phyloP scores from a whole-genome alignment of 805 yeast species.

The Schwanniomyces polymorphus region DNA sequence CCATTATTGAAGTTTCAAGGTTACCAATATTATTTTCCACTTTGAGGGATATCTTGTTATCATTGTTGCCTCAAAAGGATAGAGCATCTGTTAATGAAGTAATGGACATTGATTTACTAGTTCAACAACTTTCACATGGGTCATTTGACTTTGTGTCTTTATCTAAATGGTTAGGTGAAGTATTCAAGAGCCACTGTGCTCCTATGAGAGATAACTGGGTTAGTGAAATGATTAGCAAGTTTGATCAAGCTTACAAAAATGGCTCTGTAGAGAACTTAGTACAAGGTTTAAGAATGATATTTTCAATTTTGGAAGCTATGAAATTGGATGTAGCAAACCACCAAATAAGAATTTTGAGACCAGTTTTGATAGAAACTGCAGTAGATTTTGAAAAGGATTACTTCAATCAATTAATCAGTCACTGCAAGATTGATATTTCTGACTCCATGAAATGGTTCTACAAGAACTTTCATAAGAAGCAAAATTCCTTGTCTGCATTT shows the following conservation, averaged over 20 bases:
- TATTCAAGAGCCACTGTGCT: conserved; percentile 88
- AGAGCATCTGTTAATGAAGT: conserved; percentile 64
- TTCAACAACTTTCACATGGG: conserved; percentile 72
- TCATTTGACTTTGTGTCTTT: conserved; percentile 72
- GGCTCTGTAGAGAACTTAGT: conserved; percentile 54
- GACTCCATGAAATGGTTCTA: conserved; percentile 70
- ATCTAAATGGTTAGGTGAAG: conserved; percentile 70
- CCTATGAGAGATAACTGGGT: conserved; percentile 95
- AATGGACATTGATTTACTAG: conserved; percentile 70
- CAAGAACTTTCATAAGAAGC: conserved; percentile 27
- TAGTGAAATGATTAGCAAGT: conserved; percentile 68
- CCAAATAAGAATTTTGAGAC: conserved; percentile 82
- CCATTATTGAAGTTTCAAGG: conserved; percentile 34
- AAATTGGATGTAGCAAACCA: conserved; percentile 94
- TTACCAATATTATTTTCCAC: conserved; percentile 75
- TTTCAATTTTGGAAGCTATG: conserved; percentile 89
- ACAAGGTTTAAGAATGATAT: conserved; percentile 74
- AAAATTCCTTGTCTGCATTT: neutral
- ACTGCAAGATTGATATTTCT: conserved; percentile 58
- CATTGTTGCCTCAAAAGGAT: conserved; percentile 78
- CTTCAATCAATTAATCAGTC: conserved; percentile 53
- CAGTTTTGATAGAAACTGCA: conserved; percentile 82
- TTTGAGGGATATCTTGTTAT: conserved; percentile 71
- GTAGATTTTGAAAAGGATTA: conserved; percentile 87
- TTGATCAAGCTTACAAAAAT: conserved; percentile 50